Percentiles rank a stretch among this genome's conserved stretches.
phyloP scores from a whole-genome alignment of 2,329 filamentous ascomycete species.

The Cercospora sp. region DNA sequence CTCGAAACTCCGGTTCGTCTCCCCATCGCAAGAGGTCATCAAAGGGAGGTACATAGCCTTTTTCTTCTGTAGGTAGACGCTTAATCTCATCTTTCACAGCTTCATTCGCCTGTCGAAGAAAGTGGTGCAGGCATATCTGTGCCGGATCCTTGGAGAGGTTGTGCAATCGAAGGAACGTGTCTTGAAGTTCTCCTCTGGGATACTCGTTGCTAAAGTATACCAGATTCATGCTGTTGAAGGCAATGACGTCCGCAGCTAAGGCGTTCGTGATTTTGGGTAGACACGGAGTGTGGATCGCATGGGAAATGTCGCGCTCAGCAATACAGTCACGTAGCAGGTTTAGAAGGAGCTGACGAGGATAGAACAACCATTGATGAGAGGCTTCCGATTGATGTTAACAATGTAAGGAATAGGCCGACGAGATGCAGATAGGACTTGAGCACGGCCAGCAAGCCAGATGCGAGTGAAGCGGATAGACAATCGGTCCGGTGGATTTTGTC shows the following conservation, averaged over 20 bases:
- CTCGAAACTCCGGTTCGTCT: constrained; percentile 42
- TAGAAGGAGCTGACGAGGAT: background rate
- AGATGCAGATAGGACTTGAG: background rate
- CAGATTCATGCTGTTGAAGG: constrained; percentile 28
- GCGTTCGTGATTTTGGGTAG: background rate
- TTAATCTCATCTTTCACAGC: constrained; percentile 47
- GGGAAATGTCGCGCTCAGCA: background rate
- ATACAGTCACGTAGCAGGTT: background rate
- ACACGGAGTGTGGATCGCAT: background rate
- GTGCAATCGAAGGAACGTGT: constrained; percentile 46
- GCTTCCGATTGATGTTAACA: background rate
- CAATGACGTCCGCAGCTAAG: background rate
- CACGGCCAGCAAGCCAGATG: background rate
- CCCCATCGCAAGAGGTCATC: constrained; percentile 44
- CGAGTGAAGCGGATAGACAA: background rate
- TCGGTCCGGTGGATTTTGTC: background rate
- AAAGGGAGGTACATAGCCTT: constrained; percentile 29
- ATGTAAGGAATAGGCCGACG: background rate
- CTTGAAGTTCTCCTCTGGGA: constrained; percentile 48
- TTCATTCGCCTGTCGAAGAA: constrained; percentile 45
- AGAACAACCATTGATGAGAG: background rate
- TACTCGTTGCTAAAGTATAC: constrained; percentile 53
- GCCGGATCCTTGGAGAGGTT: constrained; percentile 45
- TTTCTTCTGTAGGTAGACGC: constrained; percentile 36
- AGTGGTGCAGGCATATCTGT: constrained; percentile 43